Evolutionary conservation across 208 protist species (phyloP).

Genomic region (Acanthamoeba rhysodes): DNA sequence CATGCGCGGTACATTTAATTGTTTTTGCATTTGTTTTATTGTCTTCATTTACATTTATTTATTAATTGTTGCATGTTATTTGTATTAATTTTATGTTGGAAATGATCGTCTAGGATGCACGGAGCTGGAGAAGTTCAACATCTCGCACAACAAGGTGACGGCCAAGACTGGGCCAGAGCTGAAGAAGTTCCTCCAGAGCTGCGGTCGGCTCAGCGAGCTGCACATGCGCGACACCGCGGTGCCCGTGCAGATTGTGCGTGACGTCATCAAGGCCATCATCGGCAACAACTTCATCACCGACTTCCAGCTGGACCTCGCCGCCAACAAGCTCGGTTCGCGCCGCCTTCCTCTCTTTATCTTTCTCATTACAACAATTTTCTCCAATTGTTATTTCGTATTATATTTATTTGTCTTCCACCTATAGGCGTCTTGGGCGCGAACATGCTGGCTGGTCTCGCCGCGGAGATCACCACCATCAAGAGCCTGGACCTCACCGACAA

Average conservation of each 20-base stretch:
- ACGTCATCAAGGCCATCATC: slow-evolving; percentile 80
- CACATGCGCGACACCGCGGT: slow-evolving; percentile 80
- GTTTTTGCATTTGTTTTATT: background rate
- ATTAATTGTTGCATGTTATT: background rate
- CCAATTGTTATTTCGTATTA: too few relatives aligned
- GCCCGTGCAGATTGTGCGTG: slow-evolving; percentile 80
- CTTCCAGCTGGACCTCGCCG: slow-evolving; percentile 77
- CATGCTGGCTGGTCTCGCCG: slow-evolving; percentile 78
- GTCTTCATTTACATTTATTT: too few relatives aligned
- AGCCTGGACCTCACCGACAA: slow-evolving; percentile 82
- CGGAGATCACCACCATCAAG: slow-evolving; percentile 79
- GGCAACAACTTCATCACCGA: slow-evolving; percentile 84
- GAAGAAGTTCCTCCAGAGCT: slow-evolving; percentile 79
- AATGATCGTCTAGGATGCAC: slow-evolving; percentile 77
- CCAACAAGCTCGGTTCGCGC: slow-evolving; percentile 32
- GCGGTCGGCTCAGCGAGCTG: slow-evolving; percentile 69
- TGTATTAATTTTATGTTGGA: slow-evolving; percentile 58
- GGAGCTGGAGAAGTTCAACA: slow-evolving; percentile 79
- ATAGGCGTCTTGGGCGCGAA: slow-evolving; percentile 84
- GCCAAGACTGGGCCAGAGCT: slow-evolving; percentile 78
- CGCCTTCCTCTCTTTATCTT: background rate
- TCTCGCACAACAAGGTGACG: slow-evolving; percentile 83
- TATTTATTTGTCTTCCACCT: too few relatives aligned
- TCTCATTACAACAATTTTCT: background rate
- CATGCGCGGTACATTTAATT: background rate